phyloP scores from a whole-genome alignment of 148 eudicot species.

The Rhododendron simsii region DNA sequence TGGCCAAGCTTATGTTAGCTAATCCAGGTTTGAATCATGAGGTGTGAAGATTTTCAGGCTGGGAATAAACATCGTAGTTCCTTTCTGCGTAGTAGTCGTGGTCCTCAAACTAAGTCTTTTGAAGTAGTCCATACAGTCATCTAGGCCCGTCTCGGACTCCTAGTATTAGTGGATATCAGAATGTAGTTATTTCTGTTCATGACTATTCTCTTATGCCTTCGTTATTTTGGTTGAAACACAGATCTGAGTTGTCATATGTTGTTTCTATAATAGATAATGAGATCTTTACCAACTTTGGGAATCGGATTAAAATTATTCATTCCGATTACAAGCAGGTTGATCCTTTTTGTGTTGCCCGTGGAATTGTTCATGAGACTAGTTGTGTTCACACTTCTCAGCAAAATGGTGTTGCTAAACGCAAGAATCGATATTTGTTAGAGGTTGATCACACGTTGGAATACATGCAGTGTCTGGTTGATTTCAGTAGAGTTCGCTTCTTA shows the following conservation, averaged over 20 bases:
- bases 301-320: neutral
- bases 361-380: neutral
- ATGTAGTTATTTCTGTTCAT: neutral
- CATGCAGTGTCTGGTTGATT: neutral
- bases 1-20: neutral
- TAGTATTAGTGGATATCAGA: neutral
- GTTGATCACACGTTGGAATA: neutral
- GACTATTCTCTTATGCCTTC: neutral
- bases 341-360: neutral
- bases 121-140: neutral
- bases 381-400: neutral
- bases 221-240: neutral
- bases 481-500: neutral
- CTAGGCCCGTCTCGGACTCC: neutral
- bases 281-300: neutral
- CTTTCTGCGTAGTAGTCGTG: neutral
- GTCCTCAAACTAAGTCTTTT: neutral
- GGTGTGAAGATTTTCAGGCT: neutral
- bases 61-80: neutral
- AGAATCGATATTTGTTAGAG: too few relatives aligned
- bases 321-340: neutral
- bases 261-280: neutral
- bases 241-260: neutral
- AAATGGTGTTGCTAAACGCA: neutral
- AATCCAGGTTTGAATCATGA: neutral